These are phyloP conservation scores for Xylaria flabelliformis DNA, from an alignment of 495 filamentous ascomycete genomes.

Conservation along the genomic window DNA sequence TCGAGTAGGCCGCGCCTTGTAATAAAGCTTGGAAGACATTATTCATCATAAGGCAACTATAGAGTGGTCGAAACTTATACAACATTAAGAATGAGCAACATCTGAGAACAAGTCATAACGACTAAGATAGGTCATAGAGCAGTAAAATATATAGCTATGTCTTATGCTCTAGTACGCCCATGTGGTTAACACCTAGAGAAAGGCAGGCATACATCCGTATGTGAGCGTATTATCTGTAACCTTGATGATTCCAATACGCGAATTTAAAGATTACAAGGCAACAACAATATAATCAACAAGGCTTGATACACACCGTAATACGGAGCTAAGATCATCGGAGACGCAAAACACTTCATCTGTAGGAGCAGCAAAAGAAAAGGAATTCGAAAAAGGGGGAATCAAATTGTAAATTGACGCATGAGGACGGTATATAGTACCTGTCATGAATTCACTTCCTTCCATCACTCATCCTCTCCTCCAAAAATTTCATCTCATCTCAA, in stretches of 20 bases:
- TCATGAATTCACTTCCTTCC: conserved; percentile 6
- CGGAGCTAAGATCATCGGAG: background rate
- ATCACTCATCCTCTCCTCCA: background rate
- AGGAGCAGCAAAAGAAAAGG: background rate
- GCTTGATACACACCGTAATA: background rate
- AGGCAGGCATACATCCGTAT: no score
- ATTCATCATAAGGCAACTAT: background rate
- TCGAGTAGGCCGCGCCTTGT: no score
- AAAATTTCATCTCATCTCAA: background rate
- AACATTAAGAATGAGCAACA: background rate
- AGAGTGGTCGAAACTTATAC: background rate
- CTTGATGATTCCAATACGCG: background rate
- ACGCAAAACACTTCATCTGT: background rate
- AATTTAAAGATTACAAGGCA: background rate
- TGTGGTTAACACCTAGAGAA: background rate
- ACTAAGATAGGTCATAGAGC: background rate
- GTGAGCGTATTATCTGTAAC: background rate
- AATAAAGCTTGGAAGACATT: no score
- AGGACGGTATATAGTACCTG: conserved; percentile 17
- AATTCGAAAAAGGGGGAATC: conserved; percentile 23
- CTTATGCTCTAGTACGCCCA: background rate
- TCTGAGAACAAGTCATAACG: background rate
- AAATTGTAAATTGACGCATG: conserved; percentile 11
- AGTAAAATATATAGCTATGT: background rate
- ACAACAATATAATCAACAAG: background rate